Evolutionary conservation across 2,329 filamentous ascomycete species (phyloP).

Genomic region (Scedosporium apiospermum): DNA sequence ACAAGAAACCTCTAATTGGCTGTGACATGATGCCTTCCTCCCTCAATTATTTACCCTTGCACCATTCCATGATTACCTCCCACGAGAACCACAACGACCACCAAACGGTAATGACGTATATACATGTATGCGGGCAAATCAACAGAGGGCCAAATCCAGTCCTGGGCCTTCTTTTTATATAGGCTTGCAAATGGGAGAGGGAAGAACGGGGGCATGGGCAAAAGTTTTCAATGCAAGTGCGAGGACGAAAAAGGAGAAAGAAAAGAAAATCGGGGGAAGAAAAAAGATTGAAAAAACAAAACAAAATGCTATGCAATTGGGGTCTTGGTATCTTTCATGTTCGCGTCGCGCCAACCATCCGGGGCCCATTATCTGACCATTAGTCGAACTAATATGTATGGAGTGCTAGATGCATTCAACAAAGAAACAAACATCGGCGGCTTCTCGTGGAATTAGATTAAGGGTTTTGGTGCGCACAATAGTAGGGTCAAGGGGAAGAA

Average conservation of each 20-base stretch:
- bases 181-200: background rate
- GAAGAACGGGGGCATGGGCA: background rate
- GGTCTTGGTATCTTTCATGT: slow-evolving; percentile 1
- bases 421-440: background rate
- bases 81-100: no score
- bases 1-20: background rate
- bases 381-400: background rate
- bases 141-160: no score
- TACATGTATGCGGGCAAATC: no score
- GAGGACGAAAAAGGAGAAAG: background rate
- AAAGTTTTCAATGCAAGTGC: background rate
- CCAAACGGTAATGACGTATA: no score
- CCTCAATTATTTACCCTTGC: no score
- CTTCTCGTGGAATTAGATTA: background rate
- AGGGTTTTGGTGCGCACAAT: background rate
- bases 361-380: background rate
- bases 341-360: background rate
- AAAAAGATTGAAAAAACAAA: background rate
- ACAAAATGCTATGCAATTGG: background rate
- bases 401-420: background rate
- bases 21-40: no score
- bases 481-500: background rate
- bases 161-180: no score
- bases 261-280: background rate
- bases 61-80: no score